Base-by-base conservation (phyloP, 306 rosid species). In the Cicer bijugum region DNA sequence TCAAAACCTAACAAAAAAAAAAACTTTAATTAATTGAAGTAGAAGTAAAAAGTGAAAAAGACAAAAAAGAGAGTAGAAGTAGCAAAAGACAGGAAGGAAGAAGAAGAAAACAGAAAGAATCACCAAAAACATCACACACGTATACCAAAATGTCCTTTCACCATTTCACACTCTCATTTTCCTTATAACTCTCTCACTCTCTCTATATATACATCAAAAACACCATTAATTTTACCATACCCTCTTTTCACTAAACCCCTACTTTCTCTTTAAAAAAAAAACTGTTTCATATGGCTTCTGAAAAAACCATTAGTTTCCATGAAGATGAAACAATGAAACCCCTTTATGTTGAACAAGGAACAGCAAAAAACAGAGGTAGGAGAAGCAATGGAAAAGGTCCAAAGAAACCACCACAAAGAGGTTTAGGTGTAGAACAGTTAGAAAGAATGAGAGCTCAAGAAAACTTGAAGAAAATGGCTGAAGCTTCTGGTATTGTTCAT, bases 371-470 rank as follows among this genome's bases (percentile, higher is more conserved):
- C 78, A 82, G 87, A 64, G 62, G 82, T 6, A 88, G 79, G 12
- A 86, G 57, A 42, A 19, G 83, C 6, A 47, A 47, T 44, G 78
- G 57, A 3, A 87, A 79, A 57, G 84, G 52, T 8, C 78, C 82
- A 8, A 80, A 88, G 68, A 91, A 90, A 63, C 65, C 43, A 40
- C 92, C 86, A 0, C 96, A 88, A 72, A 80, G 99, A 77, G 99
- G 97, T 0, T 66, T 87, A 1, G 98, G 96, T 5, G 91, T 91
- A 35, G 90, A 70, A 0, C 80, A 88, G 71, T 81, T 88, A 3
- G 98, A 93, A 38, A 81, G 76, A 10, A 67, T 93, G 15, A 82
- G 98, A 64, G 10, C 75, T 11, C 82, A 86, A 67, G 90, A 90
- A 8, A 37, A 75, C 1, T 63, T 76, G 78, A 82, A 80, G 61